Base-by-base conservation (phyloP, 2,329 filamentous ascomycete genomes). In the Sporothrix curviconia region DNA sequence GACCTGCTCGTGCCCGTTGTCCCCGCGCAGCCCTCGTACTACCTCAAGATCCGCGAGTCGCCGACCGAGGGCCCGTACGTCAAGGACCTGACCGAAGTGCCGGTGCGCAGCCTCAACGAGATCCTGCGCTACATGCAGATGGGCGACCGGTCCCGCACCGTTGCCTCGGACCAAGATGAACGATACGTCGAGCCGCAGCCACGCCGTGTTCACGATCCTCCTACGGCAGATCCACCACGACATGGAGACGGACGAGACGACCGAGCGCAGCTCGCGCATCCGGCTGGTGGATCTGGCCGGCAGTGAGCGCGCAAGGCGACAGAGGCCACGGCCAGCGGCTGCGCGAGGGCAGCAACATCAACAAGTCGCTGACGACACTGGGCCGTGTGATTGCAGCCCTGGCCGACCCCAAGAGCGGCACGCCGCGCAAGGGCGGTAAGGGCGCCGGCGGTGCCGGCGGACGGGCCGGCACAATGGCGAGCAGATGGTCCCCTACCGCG, bases 151-250 rank as follows among this genome's bases (percentile, higher is more conserved):
- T 96, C 89, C 58, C 86, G 94, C 49, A 97, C 94, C 0, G 87
- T 84, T 19, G 94, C 94, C 14, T 91, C 89, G n/a, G 68, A 99
- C 94, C 59, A 97, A 96, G 76, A 99, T 99, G 94, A 99, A 99
- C 73, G 94, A 99, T 72, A 97, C 92, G 3, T 95, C 90, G 55
- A 96, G 90, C 62, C 89, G 94, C 70, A 96, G 91, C 62, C 94
- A 99, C 69, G 91, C 94, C 7, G 94, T 99, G 58, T 99, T 99
- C 72, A 99, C 94, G 28, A 94, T 99, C 65, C 94, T 95, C 75
- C 80, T 99, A 59, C 96, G 96, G 74, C 94, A 97, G 72, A 99
- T 99, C 63, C 92, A 96, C 68, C 92, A 97, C 73, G 92, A 96
- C 66, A 87, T 96, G 74, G 87, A 91, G 55, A 95, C 91, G n/a